A percentile compares a stretch with the other conserved stretches of the same genome.
These are phyloP conservation scores for Suhomyces chickasaworum DNA, from an alignment of 1,139 yeast genomes.

Conservation along the genomic window DNA sequence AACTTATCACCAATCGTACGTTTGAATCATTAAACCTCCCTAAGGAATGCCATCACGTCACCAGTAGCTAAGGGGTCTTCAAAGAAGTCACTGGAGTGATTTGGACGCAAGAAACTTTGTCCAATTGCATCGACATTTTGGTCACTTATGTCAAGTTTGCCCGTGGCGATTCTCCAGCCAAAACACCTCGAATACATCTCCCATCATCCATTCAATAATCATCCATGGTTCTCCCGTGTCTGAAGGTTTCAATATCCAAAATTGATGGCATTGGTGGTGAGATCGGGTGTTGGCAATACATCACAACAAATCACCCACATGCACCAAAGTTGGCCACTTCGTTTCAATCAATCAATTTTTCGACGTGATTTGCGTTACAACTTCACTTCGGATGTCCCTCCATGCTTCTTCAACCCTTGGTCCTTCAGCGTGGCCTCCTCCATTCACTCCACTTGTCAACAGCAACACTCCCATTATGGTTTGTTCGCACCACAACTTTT, in stretches of 20 bases:
- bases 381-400: neutral
- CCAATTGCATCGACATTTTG: neutral
- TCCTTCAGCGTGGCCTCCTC: neutral
- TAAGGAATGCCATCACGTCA: neutral
- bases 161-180: neutral
- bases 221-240: neutral
- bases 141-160: neutral
- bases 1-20: constrained; percentile 15
- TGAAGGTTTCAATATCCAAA: neutral
- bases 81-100: neutral
- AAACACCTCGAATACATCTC: neutral
- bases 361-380: neutral
- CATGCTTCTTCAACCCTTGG: neutral
- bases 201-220: neutral
- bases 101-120: neutral
- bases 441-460: neutral
- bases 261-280: neutral
- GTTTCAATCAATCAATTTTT: constrained; percentile 4
- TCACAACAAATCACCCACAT: constrained; percentile 2
- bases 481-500: constrained; percentile 11
- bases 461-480: constrained; percentile 10
- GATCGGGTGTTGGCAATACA: constrained; percentile 1
- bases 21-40: constrained; percentile 2
- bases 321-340: neutral
- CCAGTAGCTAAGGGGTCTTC: neutral